Evolutionary conservation across 2,329 filamentous ascomycete species (phyloP).

Genomic region (Colletotrichum theobromicola): DNA sequence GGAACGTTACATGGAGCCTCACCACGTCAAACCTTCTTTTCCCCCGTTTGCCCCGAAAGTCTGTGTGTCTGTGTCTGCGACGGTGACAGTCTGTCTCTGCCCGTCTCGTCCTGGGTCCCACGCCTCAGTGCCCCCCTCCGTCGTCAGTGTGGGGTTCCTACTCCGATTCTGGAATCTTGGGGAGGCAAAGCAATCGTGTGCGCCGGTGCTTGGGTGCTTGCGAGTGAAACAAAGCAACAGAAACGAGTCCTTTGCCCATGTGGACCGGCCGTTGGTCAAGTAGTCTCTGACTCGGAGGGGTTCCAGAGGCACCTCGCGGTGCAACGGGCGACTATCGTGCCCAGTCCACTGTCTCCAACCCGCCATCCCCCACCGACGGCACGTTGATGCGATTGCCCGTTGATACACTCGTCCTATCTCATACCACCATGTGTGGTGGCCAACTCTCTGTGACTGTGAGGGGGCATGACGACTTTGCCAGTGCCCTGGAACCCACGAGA

Average conservation of each 20-base stretch:
- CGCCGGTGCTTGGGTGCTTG: constrained; percentile 18
- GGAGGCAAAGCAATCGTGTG: neutral
- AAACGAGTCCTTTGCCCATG: constrained; percentile 2
- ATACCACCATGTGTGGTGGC: constrained; percentile 20
- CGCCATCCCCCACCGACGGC: constrained; percentile 6
- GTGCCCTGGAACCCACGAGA: neutral
- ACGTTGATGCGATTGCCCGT: constrained; percentile 10
- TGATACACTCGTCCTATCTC: constrained; percentile 8
- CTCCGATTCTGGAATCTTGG: constrained; percentile 1
- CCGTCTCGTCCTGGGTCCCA: neutral
- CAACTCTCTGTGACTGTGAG: constrained; percentile 15
- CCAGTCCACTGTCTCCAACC: neutral
- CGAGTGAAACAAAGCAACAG: constrained; percentile 14
- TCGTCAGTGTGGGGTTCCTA: neutral
- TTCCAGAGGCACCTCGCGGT: constrained; percentile 14
- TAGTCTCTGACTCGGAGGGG: constrained; percentile 13
- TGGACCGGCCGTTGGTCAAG: constrained; percentile 19
- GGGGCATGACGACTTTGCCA: constrained; percentile 10
- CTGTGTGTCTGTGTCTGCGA: neutral
- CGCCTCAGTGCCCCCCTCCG: neutral
- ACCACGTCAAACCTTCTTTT: constrained; percentile 21
- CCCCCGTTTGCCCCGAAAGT: neutral
- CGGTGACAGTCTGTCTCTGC: neutral
- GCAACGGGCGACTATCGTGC: constrained; percentile 6
- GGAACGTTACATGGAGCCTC: constrained; percentile 23